Evolutionary conservation across 768 basidiomycete genomes (phyloP), one percentile per base, ranked within the genome.

Genomic region (Cystofilobasidium capitatum): DNA sequence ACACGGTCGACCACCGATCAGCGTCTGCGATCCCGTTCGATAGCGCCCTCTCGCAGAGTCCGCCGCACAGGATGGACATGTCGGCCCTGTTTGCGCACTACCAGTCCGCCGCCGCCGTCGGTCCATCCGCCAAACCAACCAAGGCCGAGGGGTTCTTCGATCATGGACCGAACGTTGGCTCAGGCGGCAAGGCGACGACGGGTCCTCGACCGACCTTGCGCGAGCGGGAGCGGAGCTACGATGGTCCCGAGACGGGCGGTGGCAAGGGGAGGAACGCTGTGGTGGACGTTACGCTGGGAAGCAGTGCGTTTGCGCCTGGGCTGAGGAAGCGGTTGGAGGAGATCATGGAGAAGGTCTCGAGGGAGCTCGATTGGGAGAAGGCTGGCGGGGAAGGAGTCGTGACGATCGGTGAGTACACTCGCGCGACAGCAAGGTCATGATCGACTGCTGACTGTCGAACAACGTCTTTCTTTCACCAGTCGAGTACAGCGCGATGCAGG

Each of bases 401-500:
- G 24, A 31, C 37, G 37, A 61, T 61, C 42, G 59, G 59, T 61
- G 24, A 22, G 59, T 40, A n/a, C n/a, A n/a, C n/a, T n/a, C n/a
- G n/a, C n/a, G n/a, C n/a, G n/a, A n/a, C n/a, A n/a, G n/a, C n/a
- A n/a, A n/a, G n/a, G n/a, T n/a, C n/a, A n/a, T n/a, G n/a, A n/a
- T n/a, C n/a, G n/a, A n/a, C n/a, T n/a, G n/a, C n/a, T n/a, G n/a
- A n/a, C n/a, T n/a, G n/a, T n/a, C n/a, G n/a, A n/a, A n/a, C n/a
- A n/a, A n/a, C n/a, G n/a, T n/a, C n/a, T n/a, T n/a, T 51, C 49
- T 31, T 2, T 17, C 40, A 22, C 26, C 40, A 61, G 73, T 71
- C 65, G 73, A 73, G 69, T 73, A 71, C 26, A 71, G 73, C 2
- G 69, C 70, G 47, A 37, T 69, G 22, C 70, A 73, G 29, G 69